Evolutionary conservation across 306 rosid species (phyloP).

Genomic region (Cucumis cinereus): DNA sequence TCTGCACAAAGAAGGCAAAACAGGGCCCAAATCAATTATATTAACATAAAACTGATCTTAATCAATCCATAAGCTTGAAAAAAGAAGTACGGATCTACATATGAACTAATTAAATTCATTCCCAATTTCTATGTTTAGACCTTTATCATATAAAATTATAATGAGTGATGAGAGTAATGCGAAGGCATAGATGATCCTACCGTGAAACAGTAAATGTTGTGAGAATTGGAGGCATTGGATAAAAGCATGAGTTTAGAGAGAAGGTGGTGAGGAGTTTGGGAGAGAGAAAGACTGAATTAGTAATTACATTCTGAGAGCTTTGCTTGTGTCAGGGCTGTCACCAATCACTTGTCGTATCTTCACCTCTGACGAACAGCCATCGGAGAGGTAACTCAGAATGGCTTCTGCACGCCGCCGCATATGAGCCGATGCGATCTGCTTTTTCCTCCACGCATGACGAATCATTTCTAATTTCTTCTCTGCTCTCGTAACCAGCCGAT

Average conservation of each 20-base stretch:
- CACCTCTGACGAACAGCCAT: slow-evolving; percentile 52
- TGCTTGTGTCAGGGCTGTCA: slow-evolving; percentile 96
- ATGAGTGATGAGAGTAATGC: not conserved
- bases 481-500: slow-evolving; percentile 19
- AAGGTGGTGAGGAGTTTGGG: not conserved
- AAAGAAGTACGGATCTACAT: not conserved
- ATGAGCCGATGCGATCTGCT: slow-evolving; percentile 23
- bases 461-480: slow-evolving; percentile 9
- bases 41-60: not conserved
- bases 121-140: not conserved
- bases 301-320: slow-evolving; percentile 84
- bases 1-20: slow-evolving; percentile 20
- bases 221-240: not conserved
- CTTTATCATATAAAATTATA: not conserved
- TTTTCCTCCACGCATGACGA: slow-evolving; percentile 10
- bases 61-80: not conserved
- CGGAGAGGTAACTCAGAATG: slow-evolving; percentile 53
- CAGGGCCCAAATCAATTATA: not conserved
- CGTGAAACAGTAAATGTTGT: not conserved
- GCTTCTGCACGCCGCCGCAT: slow-evolving; percentile 54
- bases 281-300: slow-evolving; percentile 24
- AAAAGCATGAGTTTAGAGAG: not conserved
- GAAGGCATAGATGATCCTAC: not conserved
- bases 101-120: not conserved
- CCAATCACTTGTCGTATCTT: slow-evolving; percentile 70